phyloP scores from a whole-genome alignment of 768 basidiomycete species.

The Postia placenta region DNA sequence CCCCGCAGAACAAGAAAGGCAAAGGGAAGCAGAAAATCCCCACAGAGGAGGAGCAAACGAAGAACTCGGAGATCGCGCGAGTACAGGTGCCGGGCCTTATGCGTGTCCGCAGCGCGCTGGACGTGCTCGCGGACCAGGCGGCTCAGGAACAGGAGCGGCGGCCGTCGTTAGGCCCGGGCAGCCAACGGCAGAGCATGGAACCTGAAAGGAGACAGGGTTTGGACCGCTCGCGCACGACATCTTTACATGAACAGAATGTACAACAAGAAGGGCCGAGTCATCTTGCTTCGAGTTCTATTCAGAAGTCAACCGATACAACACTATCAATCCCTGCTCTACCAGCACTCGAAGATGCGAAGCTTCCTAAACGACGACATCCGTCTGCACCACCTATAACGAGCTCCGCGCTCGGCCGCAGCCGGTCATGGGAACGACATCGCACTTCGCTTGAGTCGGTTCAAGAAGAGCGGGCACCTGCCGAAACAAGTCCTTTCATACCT shows the following conservation, averaged over 20 bases:
- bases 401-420: not conserved
- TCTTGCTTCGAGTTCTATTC: not conserved
- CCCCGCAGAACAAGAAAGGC: not conserved
- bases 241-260: not conserved
- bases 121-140: conserved; percentile 72
- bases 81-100: conserved; percentile 13
- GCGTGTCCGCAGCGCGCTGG: conserved; percentile 46
- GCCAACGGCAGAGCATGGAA: not conserved
- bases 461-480: not conserved
- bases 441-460: not conserved
- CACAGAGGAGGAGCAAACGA: not conserved
- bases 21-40: conserved; percentile 6
- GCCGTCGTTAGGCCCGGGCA: conserved; percentile 12
- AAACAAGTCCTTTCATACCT: not conserved
- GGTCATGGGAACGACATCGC: not conserved
- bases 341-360: too few relatives aligned
- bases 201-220: not conserved
- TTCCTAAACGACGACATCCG: not conserved
- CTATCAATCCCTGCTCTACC: not conserved
- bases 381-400: not conserved
- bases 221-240: not conserved
- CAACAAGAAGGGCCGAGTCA: not conserved
- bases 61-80: not conserved
- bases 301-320: not conserved
- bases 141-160: conserved; percentile 29